Base-by-base conservation (phyloP, 2,329 filamentous ascomycete genomes). In the Fonsecaea monophora region DNA sequence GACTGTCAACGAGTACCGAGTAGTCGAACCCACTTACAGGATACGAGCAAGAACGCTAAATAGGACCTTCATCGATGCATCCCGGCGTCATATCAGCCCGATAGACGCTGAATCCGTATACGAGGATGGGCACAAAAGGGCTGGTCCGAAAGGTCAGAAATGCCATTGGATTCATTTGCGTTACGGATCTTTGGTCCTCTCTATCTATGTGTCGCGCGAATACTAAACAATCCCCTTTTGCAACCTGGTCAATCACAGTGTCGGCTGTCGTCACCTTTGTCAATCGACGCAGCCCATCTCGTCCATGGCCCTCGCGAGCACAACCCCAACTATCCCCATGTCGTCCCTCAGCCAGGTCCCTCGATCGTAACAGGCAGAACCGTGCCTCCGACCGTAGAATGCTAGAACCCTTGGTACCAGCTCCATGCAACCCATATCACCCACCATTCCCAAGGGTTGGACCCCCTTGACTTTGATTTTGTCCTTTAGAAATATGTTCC, bases 171-270 rank as follows among this genome's bases (percentile, higher is more conserved):
- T 50, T 50, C 45, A 50, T 50, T 50, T 50, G 45, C 45, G 45
- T 50, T 50, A 25, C 45, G 45, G 45, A 50, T 50, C 45, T 50
- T 50, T 61, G 53, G 35, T 13, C 42, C 59, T 40, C 59, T 53
- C 45, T 53, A 53, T 61, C 59, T 61, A 61, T 61, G 34, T 53
- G 32, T 38, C 59, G 59, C 45, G 45, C 59, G 53, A 61, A 38
- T 53, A 53, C 30, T 48, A 38, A 61, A 48, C 59, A 61, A 13
- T 35, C 18, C 53, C 45, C 37, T 61, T 61, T 61, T 61, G 50
- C 18, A 61, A 40, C 18, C 4, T 38, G 25, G 53, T 25, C 18
- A 21, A 12, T 38, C 42, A 13, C 13, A n/a, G 32, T 35, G 30
- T 18, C 6, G 30, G 30, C 18, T 55, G 30, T 34, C 15, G 30